Conservation (phyloP, 495 filamentous ascomycete species). For the Immersiella caudata region DNA sequence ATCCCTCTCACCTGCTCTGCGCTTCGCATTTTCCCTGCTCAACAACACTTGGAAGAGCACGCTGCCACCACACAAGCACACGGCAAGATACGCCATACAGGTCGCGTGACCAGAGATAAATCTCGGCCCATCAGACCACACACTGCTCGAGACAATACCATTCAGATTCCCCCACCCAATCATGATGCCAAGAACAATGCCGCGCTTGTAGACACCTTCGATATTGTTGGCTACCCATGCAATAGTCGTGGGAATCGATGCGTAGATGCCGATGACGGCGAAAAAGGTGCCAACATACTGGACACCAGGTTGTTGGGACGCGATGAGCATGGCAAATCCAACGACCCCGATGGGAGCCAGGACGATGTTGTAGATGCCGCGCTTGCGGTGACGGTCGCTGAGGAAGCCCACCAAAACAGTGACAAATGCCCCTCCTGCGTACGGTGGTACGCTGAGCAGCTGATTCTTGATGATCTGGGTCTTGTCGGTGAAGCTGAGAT, state of each 20-base stretch:
- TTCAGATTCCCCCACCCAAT: constrained; percentile 90
- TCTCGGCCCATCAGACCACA: constrained; percentile 43
- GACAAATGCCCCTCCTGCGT: constrained; percentile 70
- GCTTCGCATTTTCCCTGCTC: constrained; percentile 60
- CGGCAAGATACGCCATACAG: constrained; percentile 45
- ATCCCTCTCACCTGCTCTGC: constrained; percentile 65
- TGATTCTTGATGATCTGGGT: constrained; percentile 63
- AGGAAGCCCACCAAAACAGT: constrained; percentile 74
- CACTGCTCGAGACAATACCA: constrained; percentile 73
- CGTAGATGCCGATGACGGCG: constrained; percentile 57
- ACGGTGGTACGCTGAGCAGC: constrained; percentile 78
- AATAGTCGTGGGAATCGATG: constrained; percentile 79
- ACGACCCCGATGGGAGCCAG: constrained; percentile 68
- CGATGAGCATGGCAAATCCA: constrained; percentile 78
- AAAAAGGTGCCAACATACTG: constrained; percentile 77
- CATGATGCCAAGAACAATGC: constrained; percentile 75
- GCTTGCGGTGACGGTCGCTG: constrained; percentile 71
- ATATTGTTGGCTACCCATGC: constrained; percentile 83
- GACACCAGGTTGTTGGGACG: constrained; percentile 55
- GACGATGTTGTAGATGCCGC: constrained; percentile 76
- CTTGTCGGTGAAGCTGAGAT: constrained; percentile 64
- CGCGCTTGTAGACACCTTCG: constrained; percentile 88
- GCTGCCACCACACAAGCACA: constrained; percentile 50
- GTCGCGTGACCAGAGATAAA: constrained; percentile 43
- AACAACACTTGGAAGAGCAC: constrained; percentile 55